Conservation (phyloP, 192 early-diverging fungal species). For the Pilaira anomala region DNA sequence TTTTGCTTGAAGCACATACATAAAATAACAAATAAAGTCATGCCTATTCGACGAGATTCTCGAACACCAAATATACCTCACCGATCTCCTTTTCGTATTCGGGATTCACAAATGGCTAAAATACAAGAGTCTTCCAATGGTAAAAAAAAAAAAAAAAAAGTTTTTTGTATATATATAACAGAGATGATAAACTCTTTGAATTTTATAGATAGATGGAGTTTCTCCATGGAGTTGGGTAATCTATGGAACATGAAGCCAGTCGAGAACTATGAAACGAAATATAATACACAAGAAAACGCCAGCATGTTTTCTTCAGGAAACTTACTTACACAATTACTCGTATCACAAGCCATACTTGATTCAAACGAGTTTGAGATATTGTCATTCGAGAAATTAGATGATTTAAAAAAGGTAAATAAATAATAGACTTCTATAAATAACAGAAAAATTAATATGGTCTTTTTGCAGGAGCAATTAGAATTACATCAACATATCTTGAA, state of each 20-base stretch:
- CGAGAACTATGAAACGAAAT: not conserved
- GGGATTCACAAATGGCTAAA: constrained; percentile 21
- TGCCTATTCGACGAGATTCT: constrained; percentile 7
- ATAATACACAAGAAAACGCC: not conserved
- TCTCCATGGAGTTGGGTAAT: constrained; percentile 5
- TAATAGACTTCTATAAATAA: not conserved
- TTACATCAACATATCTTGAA: not conserved
- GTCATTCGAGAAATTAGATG: constrained; percentile 51
- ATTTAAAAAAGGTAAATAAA: constrained; percentile 53
- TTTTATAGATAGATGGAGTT: constrained; percentile 11
- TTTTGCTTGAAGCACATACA: too few species aligned
- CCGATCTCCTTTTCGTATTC: constrained; percentile 20
- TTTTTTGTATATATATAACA: not conserved
- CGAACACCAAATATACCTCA: constrained; percentile 21
- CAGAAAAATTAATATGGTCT: too few species aligned
- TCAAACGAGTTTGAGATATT: constrained; percentile 51
- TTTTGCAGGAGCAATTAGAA: constrained; percentile 9
- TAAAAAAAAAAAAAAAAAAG: not conserved
- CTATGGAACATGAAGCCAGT: constrained; percentile 11
- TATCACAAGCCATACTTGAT: constrained; percentile 55
- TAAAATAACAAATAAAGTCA: not conserved
- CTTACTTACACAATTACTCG: constrained; percentile 31
- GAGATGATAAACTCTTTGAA: not conserved
- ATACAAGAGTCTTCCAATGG: constrained; percentile 3
- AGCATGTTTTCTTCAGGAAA: constrained; percentile 2